Evolutionary conservation across 352 stramenopile species (phyloP), one percentile per base, ranked within the genome.

Genomic region (Phytophthora sojae): DNA sequence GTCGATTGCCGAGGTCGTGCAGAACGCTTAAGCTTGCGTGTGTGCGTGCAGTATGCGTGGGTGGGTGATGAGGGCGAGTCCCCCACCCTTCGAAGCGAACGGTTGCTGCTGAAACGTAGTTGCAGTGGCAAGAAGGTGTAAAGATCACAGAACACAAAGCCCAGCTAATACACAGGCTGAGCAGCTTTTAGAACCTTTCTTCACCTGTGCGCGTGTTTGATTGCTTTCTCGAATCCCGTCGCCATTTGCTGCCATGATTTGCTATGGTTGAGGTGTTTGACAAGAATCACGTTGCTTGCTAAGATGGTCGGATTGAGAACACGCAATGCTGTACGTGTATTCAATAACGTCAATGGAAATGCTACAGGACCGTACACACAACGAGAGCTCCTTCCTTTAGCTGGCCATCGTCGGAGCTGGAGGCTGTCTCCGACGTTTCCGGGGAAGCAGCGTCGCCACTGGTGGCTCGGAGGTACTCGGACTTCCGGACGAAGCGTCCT

Each of bases 1-100:
- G 74, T 89, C 92, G 58, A 99, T 99, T 67, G 87, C 96, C 74
- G 96, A 98, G 71, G 96, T 99, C 55, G 86, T 91, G 51, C 86
- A 93, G 76, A 91, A 91, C 72, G 89, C 89, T 47, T 96, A 93
- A 80, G 54, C 32, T 44, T 57, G 45, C 54, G 54, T 26, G 2
- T 55, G 14, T 55, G 30, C 60, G 52, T 59, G 44, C 39, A 23
- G 29, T 32, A 32, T 32, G 57, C 60, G 26, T 44, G 32, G 35
- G n/a, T 59, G 35, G 66, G 39, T 17, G 39, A 60, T 32, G 57
- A 64, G 21, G 12, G 49, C 25, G 21, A 67, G 39, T 32, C 19
- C 50, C 35, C 47, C 35, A 57, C 23, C 49, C n/a, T 55, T 19
- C 21, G 3, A 49, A 45, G 29, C 21, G 14, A n/a, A 67, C 45